Base-by-base conservation (phyloP, 1,139 yeast species). In the Saccharomyces hybrid region DNA sequence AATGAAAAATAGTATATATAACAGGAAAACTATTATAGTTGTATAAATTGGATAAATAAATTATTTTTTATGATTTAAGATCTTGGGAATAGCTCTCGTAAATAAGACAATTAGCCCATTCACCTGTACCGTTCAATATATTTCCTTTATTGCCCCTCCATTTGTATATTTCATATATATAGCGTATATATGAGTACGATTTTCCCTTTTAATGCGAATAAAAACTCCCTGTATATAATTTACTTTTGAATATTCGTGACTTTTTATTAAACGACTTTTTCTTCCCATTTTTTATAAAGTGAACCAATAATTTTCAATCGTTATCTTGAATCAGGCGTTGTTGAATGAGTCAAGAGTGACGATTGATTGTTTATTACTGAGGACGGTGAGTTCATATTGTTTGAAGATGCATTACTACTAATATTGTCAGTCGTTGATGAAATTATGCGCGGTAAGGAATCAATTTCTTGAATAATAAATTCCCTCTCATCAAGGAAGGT, bases 401-500 rank as follows among this genome's bases (percentile, higher is more conserved):
- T 49, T 23, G 27, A 44, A 28, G 48, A 50, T 14, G 14, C 25
- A 8, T 38, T 38, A 5, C 7, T 34, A 14, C 3, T 34, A 26
- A 7, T 26, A 26, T 6, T 29, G 8, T 60, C 61, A n/a, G 53
- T 59, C 50, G 52, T 63, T 23, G 73, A 63, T 9, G 70, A 60
- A 23, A 72, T 64, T 20, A 78, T 66, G 61, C 78, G 75, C 27
- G 95, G 95, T 55, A 90, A 74, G 52, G 80, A 80, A 57, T 81
- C 82, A 52, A 93, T 87, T 62, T 88, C 89, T 55, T 81, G 82
- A 53, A 88, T 76, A 46, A 93, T 83, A 68, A 85, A 93, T 56
- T 83, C 87, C 65, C 87, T 83, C 67, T 93, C 99, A 55, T 87
- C 95, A 48, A 80, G 75, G 64, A 89, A 84, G 46, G 79, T 78